Evolutionary conservation across 2,329 filamentous ascomycete genomes (phyloP).

Genomic region (Pseudogymnoascus sp.): DNA sequence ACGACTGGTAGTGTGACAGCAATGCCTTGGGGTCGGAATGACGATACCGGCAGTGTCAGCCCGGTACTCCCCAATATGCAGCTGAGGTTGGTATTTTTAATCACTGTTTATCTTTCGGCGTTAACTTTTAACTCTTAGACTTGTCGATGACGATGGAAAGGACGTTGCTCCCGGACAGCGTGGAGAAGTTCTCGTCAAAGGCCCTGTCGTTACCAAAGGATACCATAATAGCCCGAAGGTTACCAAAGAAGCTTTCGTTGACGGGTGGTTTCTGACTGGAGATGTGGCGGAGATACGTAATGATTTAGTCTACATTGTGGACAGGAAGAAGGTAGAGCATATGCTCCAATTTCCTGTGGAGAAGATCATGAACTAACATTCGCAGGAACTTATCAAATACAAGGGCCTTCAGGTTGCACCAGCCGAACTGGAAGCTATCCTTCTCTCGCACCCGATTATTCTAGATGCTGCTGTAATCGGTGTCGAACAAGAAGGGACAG

Average conservation of each 20-base stretch:
- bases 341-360: background rate
- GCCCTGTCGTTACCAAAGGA: conserved; percentile 65
- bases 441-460: conserved; percentile 32
- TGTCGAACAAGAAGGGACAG: conserved; percentile 36
- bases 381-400: conserved; percentile 42
- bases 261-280: conserved; percentile 1
- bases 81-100: background rate
- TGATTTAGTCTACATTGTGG: conserved; percentile 53
- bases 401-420: conserved; percentile 38
- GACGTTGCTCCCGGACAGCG: conserved; percentile 45
- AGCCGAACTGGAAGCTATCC: conserved; percentile 35
- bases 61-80: conserved; percentile 60
- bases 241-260: background rate
- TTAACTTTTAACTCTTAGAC: conserved; percentile 34
- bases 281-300: conserved; percentile 27
- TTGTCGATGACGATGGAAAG: conserved; percentile 52
- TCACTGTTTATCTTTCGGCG: background rate
- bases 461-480: conserved; percentile 58
- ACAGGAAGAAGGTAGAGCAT: conserved; percentile 51
- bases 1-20: conserved; percentile 62
- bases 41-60: conserved; percentile 48
- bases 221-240: conserved; percentile 59
- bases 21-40: conserved; percentile 50
- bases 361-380: background rate
- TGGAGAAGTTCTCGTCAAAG: conserved; percentile 68